These are phyloP conservation scores for Podospora fimiseda DNA, from an alignment of 495 filamentous ascomycete species.

Conservation along the genomic window DNA sequence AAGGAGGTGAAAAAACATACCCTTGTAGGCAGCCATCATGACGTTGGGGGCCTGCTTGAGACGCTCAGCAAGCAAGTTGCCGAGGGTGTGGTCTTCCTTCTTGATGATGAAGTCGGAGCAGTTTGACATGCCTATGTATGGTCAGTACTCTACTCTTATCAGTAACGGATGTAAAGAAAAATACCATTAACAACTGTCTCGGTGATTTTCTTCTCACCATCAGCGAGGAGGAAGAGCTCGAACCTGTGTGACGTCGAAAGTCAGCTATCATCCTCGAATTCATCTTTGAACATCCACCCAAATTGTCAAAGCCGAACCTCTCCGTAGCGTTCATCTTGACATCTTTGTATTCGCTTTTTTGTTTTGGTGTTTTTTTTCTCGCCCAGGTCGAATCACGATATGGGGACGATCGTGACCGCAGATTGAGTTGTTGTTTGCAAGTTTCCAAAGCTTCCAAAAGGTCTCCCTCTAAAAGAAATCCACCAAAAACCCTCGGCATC, in stretches of 20 bases:
- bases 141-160: constrained; percentile 3
- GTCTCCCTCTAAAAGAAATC: neutral
- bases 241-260: constrained; percentile 55
- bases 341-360: neutral
- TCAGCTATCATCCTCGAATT: neutral
- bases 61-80: constrained; percentile 75
- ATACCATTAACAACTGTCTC: constrained; percentile 80
- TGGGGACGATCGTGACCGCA: no score
- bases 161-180: constrained; percentile 17
- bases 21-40: constrained; percentile 79
- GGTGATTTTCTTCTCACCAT: constrained; percentile 88
- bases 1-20: constrained; percentile 34
- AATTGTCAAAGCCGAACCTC: neutral
- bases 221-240: constrained; percentile 79
- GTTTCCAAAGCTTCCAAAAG: no score
- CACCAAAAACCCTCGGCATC: no score
- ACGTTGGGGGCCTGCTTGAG: constrained; percentile 75
- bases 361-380: neutral
- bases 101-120: constrained; percentile 85
- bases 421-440: no score
- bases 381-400: no score
- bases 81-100: constrained; percentile 96
- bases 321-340: neutral
- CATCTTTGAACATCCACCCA: neutral
- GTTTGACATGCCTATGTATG: constrained; percentile 65